Evolutionary conservation across 176 grass and related monocot species (phyloP).

Genomic region (Musa schizocarpa): DNA sequence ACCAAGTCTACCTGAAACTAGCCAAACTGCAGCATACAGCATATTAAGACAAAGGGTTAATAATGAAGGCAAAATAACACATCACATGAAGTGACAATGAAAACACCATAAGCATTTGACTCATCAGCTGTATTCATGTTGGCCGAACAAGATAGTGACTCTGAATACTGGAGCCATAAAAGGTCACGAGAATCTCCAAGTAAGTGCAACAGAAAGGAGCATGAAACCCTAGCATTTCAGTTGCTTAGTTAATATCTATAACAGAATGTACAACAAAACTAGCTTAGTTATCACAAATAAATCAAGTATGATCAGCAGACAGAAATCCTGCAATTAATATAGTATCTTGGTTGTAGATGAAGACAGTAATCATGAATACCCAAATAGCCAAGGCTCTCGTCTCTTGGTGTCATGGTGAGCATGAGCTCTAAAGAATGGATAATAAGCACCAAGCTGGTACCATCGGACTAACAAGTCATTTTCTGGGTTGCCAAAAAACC

Average conservation of each 20-base stretch:
- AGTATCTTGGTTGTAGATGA: constrained; percentile 1
- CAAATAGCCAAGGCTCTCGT: constrained; percentile 95
- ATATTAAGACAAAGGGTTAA: not conserved
- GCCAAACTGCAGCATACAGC: no score
- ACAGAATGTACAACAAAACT: not conserved
- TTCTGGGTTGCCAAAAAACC: constrained; percentile 93
- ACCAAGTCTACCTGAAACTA: no score
- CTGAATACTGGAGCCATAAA: not conserved
- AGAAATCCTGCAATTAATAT: not conserved
- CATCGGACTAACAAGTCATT: constrained; percentile 78
- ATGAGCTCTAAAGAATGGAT: constrained; percentile 92
- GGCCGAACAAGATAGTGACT: not conserved
- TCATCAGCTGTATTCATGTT: not conserved
- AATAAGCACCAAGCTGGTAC: constrained; percentile 98
- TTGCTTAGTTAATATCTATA: not conserved
- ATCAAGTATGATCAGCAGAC: not conserved
- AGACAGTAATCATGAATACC: constrained; percentile 40
- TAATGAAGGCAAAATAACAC: not conserved
- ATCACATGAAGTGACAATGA: not conserved
- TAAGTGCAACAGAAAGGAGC: not conserved
- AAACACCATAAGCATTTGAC: not conserved
- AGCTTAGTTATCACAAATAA: not conserved
- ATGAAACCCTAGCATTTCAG: not conserved
- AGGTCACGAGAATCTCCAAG: not conserved
- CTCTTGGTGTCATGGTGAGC: constrained; percentile 97